Evolutionary conservation across 2,329 filamentous ascomycete species (phyloP).

Genomic region (Epichloe uncinata): DNA sequence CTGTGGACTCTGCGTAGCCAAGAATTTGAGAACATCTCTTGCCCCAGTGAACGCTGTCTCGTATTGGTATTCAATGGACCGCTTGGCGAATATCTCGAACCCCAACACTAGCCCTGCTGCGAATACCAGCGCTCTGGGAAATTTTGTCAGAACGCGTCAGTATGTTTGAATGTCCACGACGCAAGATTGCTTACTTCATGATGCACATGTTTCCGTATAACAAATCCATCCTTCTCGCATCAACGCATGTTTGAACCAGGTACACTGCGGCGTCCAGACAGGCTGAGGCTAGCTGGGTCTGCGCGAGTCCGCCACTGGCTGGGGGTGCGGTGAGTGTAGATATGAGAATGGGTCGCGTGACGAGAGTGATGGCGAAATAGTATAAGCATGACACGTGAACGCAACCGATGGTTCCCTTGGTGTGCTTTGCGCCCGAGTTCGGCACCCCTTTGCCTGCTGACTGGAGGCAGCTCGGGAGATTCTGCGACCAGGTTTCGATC

Average conservation of each 20-base stretch:
- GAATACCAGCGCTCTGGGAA: constrained; percentile 36
- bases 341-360: constrained; percentile 42
- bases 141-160: too few species aligned
- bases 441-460: constrained; percentile 7
- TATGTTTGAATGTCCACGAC: too few species aligned
- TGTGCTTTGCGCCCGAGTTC: constrained; percentile 2
- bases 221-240: constrained; percentile 29
- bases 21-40: constrained; percentile 32
- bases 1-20: constrained; percentile 38
- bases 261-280: constrained; percentile 43
- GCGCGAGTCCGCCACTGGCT: constrained; percentile 13
- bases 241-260: constrained; percentile 38
- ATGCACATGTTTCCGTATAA: constrained; percentile 44
- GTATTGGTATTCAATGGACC: constrained; percentile 29
- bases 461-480: constrained; percentile 24
- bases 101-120: constrained; percentile 43
- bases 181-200: constrained; percentile 32
- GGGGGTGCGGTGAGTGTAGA: constrained; percentile 30
- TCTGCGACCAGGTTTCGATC: constrained; percentile 31
- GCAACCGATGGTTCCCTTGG: constrained; percentile 30
- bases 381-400: constrained; percentile 44
- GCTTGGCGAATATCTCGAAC: constrained; percentile 39
- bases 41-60: constrained; percentile 36
- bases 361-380: constrained; percentile 44
- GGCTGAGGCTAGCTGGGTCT: constrained; percentile 31